Conservation (phyloP, 208 protist genomes). For the Leishmania arabica region DNA sequence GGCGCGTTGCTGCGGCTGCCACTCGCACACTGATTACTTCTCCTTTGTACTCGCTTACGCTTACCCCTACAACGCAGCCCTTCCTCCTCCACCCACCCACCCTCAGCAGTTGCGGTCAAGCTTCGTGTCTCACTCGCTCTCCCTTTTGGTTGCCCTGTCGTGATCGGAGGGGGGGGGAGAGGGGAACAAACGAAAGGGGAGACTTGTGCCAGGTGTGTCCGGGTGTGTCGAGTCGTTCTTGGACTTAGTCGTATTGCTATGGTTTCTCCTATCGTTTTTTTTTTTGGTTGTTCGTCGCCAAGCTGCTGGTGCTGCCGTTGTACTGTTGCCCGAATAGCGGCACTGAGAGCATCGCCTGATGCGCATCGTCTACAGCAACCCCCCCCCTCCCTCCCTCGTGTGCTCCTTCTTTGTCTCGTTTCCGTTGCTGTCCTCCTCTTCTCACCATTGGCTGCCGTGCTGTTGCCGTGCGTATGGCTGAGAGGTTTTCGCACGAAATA, state of each 20-base stretch:
- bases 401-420: background rate
- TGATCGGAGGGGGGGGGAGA: no score
- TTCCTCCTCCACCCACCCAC: background rate
- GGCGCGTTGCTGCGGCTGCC: background rate
- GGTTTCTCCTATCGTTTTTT: background rate
- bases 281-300: background rate
- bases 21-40: background rate
- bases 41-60: background rate
- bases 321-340: background rate
- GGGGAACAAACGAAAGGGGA: no score
- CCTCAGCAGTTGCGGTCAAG: background rate
- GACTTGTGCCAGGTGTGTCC: no score
- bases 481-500: background rate
- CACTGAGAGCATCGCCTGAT: background rate
- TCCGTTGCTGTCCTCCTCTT: background rate
- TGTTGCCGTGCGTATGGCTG: background rate
- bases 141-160: no score
- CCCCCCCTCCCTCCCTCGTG: background rate
- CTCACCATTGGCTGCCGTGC: background rate
- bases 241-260: background rate
- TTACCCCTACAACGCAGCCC: background rate
- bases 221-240: no score
- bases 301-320: background rate
- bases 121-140: background rate
- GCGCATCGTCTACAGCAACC: background rate